Conservation (phyloP, 306 rosid species). For the Trifolium dubium region DNA sequence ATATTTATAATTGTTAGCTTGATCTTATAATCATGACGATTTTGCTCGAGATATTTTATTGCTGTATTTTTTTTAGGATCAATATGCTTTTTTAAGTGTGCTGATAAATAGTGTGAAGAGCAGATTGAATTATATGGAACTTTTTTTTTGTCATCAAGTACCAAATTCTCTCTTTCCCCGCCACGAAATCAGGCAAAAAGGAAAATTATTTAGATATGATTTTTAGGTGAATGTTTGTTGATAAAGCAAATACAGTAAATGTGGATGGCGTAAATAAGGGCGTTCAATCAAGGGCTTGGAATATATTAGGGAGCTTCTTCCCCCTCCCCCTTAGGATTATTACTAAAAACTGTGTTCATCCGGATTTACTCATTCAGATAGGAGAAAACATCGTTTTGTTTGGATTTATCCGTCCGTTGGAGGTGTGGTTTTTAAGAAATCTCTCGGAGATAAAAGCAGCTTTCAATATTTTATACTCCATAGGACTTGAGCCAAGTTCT, state of each 20-base stretch:
- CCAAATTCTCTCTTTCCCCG: neutral
- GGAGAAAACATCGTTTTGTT: neutral
- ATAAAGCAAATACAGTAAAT: neutral
- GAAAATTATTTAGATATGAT: neutral
- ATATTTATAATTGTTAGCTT: constrained; percentile 44
- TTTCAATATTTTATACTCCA: neutral
- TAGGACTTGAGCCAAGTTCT: neutral
- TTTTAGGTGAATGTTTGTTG: neutral
- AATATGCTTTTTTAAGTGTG: constrained; percentile 23
- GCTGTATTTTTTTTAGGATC: constrained; percentile 39
- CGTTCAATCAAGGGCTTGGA: neutral
- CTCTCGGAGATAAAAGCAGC: neutral
- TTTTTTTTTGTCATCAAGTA: neutral
- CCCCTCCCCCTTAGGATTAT: neutral
- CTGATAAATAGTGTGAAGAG: constrained; percentile 13
- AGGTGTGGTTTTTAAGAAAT: neutral
- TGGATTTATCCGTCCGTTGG: neutral
- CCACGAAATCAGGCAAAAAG: neutral
- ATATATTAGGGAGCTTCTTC: neutral
- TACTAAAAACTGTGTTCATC: neutral
- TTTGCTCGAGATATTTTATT: constrained; percentile 40
- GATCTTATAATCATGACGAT: constrained; percentile 41
- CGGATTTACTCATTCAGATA: neutral
- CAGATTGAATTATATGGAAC: constrained; percentile 9
- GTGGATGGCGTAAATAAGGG: neutral